phyloP scores from a whole-genome alignment of 306 rosid species.

The Glycine tomentella region DNA sequence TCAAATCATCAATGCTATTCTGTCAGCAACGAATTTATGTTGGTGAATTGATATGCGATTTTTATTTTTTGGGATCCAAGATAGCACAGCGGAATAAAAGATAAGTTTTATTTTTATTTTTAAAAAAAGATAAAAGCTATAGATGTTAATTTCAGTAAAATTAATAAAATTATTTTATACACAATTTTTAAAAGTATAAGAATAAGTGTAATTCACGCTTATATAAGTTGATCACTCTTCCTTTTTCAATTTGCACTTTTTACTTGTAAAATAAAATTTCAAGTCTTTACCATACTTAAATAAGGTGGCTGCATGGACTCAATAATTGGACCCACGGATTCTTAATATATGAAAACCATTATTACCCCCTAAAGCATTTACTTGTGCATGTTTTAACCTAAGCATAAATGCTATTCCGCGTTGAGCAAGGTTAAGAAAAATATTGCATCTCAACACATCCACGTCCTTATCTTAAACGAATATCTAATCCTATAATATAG shows the following conservation, averaged over 20 bases:
- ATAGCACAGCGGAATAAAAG: background rate
- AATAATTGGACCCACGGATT: constrained; percentile 46
- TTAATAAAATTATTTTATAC: no score
- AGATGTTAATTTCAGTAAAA: no score
- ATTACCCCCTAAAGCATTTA: constrained; percentile 18
- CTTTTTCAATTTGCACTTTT: background rate
- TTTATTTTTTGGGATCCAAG: constrained; percentile 4
- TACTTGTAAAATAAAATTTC: background rate
- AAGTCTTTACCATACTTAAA: background rate
- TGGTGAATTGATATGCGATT: constrained; percentile 46
- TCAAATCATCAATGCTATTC: constrained; percentile 42
- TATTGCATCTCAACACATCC: constrained; percentile 28
- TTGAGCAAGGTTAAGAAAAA: constrained; percentile 22
- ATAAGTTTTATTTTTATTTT: no score
- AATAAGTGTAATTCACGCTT: no score
- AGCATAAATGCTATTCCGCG: no score
- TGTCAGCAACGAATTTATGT: constrained; percentile 43
- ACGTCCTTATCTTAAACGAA: constrained; percentile 43
- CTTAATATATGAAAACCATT: constrained; percentile 37
- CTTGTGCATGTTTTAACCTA: background rate
- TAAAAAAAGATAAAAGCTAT: no score
- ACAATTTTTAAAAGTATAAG: no score
- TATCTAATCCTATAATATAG: constrained; percentile 31
- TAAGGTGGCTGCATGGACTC: constrained; percentile 34
- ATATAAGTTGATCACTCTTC: background rate